These are phyloP conservation scores for Pseudocercospora eumusae DNA, from an alignment of 2,329 filamentous ascomycete genomes.

Conservation along the genomic window DNA sequence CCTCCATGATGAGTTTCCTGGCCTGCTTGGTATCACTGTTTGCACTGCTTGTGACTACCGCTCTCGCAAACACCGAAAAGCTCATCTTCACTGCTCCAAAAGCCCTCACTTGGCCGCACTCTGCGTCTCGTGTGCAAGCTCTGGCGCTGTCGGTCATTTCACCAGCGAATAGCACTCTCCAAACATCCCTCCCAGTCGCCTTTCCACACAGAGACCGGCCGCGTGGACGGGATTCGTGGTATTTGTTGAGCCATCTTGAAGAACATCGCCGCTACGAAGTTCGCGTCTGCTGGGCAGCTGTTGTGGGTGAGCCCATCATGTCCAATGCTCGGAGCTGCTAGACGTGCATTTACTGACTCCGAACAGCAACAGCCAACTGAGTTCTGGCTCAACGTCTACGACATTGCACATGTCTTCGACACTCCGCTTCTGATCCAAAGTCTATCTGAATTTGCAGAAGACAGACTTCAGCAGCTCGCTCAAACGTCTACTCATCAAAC, in stretches of 20 bases:
- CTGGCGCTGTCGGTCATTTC: constrained; percentile 67
- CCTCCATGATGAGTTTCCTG: constrained; percentile 33
- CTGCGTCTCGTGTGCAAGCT: constrained; percentile 59
- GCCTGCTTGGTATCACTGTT: constrained; percentile 28
- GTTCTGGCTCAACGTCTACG: constrained; percentile 69
- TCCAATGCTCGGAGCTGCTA: neutral
- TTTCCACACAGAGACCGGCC: constrained; percentile 62
- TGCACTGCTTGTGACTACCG: constrained; percentile 32
- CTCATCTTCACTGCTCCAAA: constrained; percentile 77
- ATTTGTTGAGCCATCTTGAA: constrained; percentile 70
- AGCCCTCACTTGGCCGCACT: constrained; percentile 57
- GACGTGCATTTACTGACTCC: constrained; percentile 13
- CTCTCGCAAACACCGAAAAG: constrained; percentile 81
- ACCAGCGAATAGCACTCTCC: constrained; percentile 53
- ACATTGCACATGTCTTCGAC: constrained; percentile 61
- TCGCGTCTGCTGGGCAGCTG: constrained; percentile 89
- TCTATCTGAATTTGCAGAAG: constrained; percentile 35
- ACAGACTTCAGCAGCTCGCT: constrained; percentile 10
- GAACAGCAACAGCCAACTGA: constrained; percentile 76
- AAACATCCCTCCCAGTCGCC: constrained; percentile 64
- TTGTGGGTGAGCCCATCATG: constrained; percentile 59
- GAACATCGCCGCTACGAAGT: constrained; percentile 82
- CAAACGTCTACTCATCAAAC: neutral
- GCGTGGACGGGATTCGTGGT: constrained; percentile 71
- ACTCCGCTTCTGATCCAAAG: constrained; percentile 36